phyloP scores from a whole-genome alignment of 495 filamentous ascomycete genomes.

The Aspergillus affinis region DNA sequence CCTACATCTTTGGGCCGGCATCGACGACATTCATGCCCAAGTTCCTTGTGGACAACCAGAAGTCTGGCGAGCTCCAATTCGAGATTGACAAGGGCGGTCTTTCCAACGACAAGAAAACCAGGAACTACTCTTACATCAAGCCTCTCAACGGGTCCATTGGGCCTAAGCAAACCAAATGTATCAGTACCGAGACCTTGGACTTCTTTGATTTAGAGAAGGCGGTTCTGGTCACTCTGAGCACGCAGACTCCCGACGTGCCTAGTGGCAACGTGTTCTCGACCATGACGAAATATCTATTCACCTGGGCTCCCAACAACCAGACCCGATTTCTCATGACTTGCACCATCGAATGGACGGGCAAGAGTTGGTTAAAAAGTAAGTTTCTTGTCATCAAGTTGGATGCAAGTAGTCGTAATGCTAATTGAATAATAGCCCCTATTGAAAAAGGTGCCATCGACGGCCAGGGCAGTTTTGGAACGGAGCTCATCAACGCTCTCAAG shows the following conservation, averaged over 20 bases:
- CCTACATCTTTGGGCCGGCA: slow-evolving; percentile 76
- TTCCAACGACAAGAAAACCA: slow-evolving; percentile 66
- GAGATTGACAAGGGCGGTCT: slow-evolving; percentile 77
- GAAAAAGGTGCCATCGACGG: slow-evolving; percentile 94
- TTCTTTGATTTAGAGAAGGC: slow-evolving; percentile 83
- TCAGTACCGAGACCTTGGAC: slow-evolving; percentile 80
- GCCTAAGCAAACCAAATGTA: slow-evolving; percentile 93
- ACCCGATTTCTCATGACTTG: slow-evolving; percentile 84
- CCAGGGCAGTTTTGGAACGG: slow-evolving; percentile 75
- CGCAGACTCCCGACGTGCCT: slow-evolving; percentile 93
- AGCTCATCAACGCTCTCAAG: slow-evolving; percentile 71
- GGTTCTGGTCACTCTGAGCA: slow-evolving; percentile 72
- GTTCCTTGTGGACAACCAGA: slow-evolving; percentile 83
- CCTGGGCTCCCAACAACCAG: slow-evolving; percentile 81
- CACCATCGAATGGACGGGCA: slow-evolving; percentile 92
- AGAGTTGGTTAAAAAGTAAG: slow-evolving; percentile 96
- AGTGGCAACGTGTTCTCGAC: slow-evolving; percentile 87
- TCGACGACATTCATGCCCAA: slow-evolving; percentile 79
- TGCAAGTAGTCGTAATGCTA: slow-evolving; percentile 13
- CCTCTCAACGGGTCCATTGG: slow-evolving; percentile 81
- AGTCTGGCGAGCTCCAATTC: slow-evolving; percentile 80
- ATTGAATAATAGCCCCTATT: slow-evolving; percentile 67
- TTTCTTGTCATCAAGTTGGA: slow-evolving; percentile 11
- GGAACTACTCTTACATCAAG: slow-evolving; percentile 88
- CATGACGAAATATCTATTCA: slow-evolving; percentile 92